Percentiles rank a stretch among this genome's conserved stretches.
Evolutionary conservation across 192 early-diverging fungal species (phyloP).

Genomic region (Umbelopsis ramanniana): DNA sequence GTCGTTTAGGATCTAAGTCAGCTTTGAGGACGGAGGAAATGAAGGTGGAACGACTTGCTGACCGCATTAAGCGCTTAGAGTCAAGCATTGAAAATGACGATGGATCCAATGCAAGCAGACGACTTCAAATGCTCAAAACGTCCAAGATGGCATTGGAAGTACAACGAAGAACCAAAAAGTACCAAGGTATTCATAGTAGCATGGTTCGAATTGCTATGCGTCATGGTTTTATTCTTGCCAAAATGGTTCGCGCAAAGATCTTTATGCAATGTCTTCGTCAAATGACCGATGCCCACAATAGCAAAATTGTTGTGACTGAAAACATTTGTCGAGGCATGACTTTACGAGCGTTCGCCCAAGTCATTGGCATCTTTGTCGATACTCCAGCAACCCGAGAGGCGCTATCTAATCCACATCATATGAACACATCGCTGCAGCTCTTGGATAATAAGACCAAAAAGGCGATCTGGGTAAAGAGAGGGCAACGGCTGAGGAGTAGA

Average conservation of each 20-base stretch:
- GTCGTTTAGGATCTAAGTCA: neutral
- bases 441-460: neutral
- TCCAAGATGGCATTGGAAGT: neutral
- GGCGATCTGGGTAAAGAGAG: neutral
- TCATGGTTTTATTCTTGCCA: slow-evolving; percentile 2
- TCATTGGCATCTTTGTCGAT: neutral
- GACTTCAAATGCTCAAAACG: neutral
- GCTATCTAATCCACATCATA: neutral
- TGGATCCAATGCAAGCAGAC: neutral
- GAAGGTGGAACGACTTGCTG: neutral
- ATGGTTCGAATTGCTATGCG: neutral
- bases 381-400: neutral
- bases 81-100: neutral
- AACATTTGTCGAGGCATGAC: neutral
- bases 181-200: neutral
- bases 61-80: slow-evolving; percentile 1
- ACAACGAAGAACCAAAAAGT: neutral
- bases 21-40: neutral
- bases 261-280: slow-evolving; percentile 11
- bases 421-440: neutral
- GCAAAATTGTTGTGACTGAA: neutral
- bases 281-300: neutral
- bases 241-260: slow-evolving; percentile 14
- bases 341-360: neutral
- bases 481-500: neutral